Base-by-base conservation (phyloP, 2,329 filamentous ascomycete genomes). In the Delphinella strobiligena region DNA sequence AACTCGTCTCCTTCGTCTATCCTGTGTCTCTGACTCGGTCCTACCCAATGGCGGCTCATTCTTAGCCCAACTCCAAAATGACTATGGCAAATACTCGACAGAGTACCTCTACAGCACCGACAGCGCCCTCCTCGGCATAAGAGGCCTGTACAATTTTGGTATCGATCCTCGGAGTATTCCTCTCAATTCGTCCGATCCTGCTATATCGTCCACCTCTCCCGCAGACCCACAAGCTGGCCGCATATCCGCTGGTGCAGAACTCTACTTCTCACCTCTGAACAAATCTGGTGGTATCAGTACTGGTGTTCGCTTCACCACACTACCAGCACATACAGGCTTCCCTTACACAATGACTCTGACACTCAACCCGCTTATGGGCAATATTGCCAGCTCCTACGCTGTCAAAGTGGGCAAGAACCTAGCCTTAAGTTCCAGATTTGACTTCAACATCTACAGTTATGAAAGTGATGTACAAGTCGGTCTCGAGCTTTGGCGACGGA, bases 391-490 rank as follows among this genome's bases (percentile, higher is more conserved):
- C 27, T 93, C 79, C 12, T 98, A 98, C 58, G 84, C 91, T 0
- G 84, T 96, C 35, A 82, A 85, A 53, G 89, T 89, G 2, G 86
- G 86, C 3, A 75, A 75, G 24, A 78, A 86, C 52, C 75, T 93
- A 49, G 83, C 86, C 9, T 72, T 98, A 36, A 91, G 87, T 47
- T 93, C 87, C 16, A 78, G 82, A 36, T 89, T 96, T 63, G 87
- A 93, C 55, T 98, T 98, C 63, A 98, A 98, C 54, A 82, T 95
- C 36, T 96, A 95, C 63, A 94, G 86, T 57, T 98, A 95, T 66
- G 91, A 98, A 66, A 94, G 86, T 55, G 83, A 91, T 43, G 81
- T 94, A 69, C 80, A 87, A 18, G 74, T 96, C 17, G 91, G 91
- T 11, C 84, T 86, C 64, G 91, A 98, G 64, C 67, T 96, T 32